These are phyloP conservation scores for Sarocladium strictum DNA, from an alignment of 2,329 filamentous ascomycete genomes.

Conservation along the genomic window DNA sequence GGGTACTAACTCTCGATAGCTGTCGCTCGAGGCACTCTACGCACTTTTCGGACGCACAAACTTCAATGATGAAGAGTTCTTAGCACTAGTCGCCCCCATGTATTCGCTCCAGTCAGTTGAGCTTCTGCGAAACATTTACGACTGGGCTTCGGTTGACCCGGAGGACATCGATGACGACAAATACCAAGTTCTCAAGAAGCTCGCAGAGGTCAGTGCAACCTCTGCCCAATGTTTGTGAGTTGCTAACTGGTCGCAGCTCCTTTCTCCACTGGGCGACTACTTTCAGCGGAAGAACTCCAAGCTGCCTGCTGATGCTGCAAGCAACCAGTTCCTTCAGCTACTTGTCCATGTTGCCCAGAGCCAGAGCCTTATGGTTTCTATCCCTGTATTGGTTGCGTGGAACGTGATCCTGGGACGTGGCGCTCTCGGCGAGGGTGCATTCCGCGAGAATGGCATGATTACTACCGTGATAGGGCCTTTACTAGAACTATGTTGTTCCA, in stretches of 20 bases:
- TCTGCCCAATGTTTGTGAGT: background rate
- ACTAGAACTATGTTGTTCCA: slow-evolving; percentile 74
- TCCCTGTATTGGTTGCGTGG: slow-evolving; percentile 87
- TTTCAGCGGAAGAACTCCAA: slow-evolving; percentile 70
- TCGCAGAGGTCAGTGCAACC: slow-evolving; percentile 66
- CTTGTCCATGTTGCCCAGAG: slow-evolving; percentile 74
- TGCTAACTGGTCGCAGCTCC: slow-evolving; percentile 48
- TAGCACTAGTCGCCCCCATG: slow-evolving; percentile 71
- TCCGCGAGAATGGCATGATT: slow-evolving; percentile 31
- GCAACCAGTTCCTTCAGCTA: slow-evolving; percentile 72
- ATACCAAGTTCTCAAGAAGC: slow-evolving; percentile 87
- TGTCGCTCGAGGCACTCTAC: slow-evolving; percentile 77
- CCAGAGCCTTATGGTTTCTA: slow-evolving; percentile 86
- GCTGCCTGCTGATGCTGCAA: slow-evolving; percentile 57
- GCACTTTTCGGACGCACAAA: slow-evolving; percentile 70
- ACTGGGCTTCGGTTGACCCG: slow-evolving; percentile 73
- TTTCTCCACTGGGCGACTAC: slow-evolving; percentile 79
- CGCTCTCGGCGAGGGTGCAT: slow-evolving; percentile 38
- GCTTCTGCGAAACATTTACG: slow-evolving; percentile 67
- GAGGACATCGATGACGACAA: slow-evolving; percentile 85
- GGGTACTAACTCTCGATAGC: slow-evolving; percentile 39
- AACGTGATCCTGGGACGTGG: slow-evolving; percentile 60
- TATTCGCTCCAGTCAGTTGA: slow-evolving; percentile 66
- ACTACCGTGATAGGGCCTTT: slow-evolving; percentile 64
- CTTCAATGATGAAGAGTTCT: slow-evolving; percentile 72